Evolutionary conservation across 257 asterid genomes (phyloP), one percentile per base, ranked within the genome.

Genomic region (Mentha longifolia): DNA sequence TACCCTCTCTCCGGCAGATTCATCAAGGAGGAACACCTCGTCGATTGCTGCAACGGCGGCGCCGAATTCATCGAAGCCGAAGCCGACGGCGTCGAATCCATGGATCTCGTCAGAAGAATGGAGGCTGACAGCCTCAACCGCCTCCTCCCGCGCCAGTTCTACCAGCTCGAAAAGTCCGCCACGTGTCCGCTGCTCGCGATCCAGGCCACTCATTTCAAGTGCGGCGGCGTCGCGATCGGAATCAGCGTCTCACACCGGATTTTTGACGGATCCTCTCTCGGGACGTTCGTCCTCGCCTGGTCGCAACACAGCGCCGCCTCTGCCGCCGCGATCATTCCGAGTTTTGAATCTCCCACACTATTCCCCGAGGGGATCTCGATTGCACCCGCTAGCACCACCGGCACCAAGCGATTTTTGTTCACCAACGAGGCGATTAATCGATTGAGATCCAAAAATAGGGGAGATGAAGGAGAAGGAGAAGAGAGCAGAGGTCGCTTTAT

Each of bases 231-330:
- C 7, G 58, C 70, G 1, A 56, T 79, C 9, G 81, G 72, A 0
- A 33, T 79, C 7, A 17, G 63, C 16, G 30, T 74, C 5, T 57
- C 78, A 0, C 87, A 77, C 28, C 61, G 71, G 13, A 14, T 68
- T 3, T 9, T 37, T 54, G 73, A 68, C 47, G 73, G 22, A 17
- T 33, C 51, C 0, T 83, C 66, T 62, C 73, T 75, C 5, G 30
- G n/a, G 45, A 67, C 83, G 5, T 83, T 83, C 45, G 5, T 83
- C 9, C 60, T 1, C 4, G 73, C 80, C n/a, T 83, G 79, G 83
- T 16, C 68, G 25, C 45, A 31, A 0, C 9, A 25, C 43, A 19
- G 28, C 9, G 0, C 8, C n/a, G n/a, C n/a, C n/a, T n/a, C n/a
- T n/a, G n/a, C n/a, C n/a, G n/a, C n/a, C 28, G 16, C 41, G 6